Evolutionary conservation across 495 filamentous ascomycete species (phyloP), one percentile per base, ranked within the genome.

Genomic region (Hyaloscypha finlandica): DNA sequence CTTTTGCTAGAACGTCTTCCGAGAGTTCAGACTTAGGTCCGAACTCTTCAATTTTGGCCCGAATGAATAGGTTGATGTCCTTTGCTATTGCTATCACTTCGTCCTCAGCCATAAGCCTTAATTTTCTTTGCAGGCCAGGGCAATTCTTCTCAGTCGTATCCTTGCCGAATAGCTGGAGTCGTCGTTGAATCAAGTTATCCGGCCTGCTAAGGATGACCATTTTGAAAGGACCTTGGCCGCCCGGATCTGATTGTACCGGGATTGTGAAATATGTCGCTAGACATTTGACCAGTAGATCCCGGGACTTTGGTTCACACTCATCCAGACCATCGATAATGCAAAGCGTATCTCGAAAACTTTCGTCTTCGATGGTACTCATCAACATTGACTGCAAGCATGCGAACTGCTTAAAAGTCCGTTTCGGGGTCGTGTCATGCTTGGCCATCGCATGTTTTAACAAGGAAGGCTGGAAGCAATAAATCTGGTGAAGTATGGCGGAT

Each of bases 271-370:
- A 37, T 37, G 14, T 25, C 4, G 57, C 57, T 35, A 60, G 57
- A 20, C 6, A 20, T 22, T 60, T 37, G 2, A 60, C 57, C 31
- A 39, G 16, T 14, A 60, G 35, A 14, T 35, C 16, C 12, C 57
- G 57, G 6, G 57, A 35, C 6, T 32, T 35, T 20, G n/a, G 9
- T 22, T 60, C 57, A 22, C 57, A 60, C 57, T 39, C 57, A 60
- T 60, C 57, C 57, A 60, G 16, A 12, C n/a, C 57, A 37, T 60
- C 31, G 33, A 60, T 19, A 60, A 60, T 37, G 19, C 57, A 60
- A 35, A 60, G 14, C 33, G 57, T 60, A 60, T 60, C 57, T n/a
- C 35, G 30, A 20, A 60, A 37, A 25, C 30, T 60, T 37, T 60
- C 31, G 31, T 60, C 57, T 20, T 60, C 30, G 33, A 60, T 60